These are phyloP conservation scores for Nicotiana otophora DNA, from an alignment of 257 asterid genomes.

Conservation along the genomic window DNA sequence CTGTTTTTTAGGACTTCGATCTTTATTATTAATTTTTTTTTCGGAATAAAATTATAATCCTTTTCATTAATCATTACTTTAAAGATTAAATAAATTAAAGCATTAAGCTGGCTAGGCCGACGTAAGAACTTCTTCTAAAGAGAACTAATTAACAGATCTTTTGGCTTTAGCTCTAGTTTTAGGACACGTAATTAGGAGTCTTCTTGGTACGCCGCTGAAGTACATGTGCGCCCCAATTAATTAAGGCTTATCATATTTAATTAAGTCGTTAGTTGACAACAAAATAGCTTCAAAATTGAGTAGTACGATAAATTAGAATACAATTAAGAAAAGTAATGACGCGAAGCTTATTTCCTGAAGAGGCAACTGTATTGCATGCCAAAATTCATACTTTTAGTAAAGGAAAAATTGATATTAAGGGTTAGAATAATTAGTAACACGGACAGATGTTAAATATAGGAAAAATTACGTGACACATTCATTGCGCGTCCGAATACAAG, in stretches of 20 bases:
- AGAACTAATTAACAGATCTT: not conserved
- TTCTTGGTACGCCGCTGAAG: not conserved
- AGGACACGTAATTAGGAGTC: not conserved
- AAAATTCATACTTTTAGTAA: not conserved
- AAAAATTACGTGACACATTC: too few relatives aligned
- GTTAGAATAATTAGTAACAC: too few relatives aligned
- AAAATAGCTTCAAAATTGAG: not conserved
- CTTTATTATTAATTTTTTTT: not conserved
- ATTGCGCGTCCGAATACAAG: too few relatives aligned
- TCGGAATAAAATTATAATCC: not conserved
- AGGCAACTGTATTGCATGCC: not conserved
- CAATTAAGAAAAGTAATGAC: not conserved
- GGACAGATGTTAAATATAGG: too few relatives aligned
- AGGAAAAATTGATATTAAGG: not conserved
- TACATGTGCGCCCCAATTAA: conserved; percentile 1
- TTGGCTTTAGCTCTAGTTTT: not conserved
- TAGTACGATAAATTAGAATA: not conserved
- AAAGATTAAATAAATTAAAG: not conserved
- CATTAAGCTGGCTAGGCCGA: too few relatives aligned
- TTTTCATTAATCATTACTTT: not conserved
- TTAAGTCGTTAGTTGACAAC: conserved; percentile 6
- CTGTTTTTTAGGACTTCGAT: not conserved
- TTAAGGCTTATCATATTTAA: not conserved
- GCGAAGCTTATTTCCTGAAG: not conserved
- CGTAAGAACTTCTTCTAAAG: too few relatives aligned